phyloP scores from a whole-genome alignment of 208 protist genomes.

The Leishmania gerbilli region DNA sequence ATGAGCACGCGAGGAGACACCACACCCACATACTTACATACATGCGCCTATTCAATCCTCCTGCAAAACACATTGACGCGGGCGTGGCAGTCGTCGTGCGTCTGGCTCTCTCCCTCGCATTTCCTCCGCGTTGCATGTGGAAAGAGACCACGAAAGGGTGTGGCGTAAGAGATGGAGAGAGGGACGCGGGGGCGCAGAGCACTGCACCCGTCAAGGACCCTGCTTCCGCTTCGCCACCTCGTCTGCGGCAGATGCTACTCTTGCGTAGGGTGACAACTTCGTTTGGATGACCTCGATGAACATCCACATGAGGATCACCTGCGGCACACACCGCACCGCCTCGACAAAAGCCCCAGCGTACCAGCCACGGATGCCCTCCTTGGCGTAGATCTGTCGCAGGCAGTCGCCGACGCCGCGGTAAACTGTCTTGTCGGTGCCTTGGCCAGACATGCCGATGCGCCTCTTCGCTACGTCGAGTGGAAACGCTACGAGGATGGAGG shows the following conservation, averaged over 20 bases:
- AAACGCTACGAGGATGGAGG: constrained; percentile 75
- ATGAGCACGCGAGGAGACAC: background rate
- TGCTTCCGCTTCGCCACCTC: background rate
- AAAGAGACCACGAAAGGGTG: background rate
- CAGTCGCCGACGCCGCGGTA: constrained; percentile 78
- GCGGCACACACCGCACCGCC: constrained; percentile 82
- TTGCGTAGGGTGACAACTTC: constrained; percentile 34
- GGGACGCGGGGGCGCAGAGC: too few relatives aligned
- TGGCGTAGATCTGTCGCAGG: constrained; percentile 55
- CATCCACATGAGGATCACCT: constrained; percentile 92
- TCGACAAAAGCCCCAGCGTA: constrained; percentile 78
- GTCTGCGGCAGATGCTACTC: background rate
- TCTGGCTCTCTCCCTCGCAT: background rate
- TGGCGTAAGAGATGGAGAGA: too few relatives aligned
- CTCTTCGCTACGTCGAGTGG: constrained; percentile 90
- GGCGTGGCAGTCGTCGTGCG: background rate
- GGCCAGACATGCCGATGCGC: constrained; percentile 86
- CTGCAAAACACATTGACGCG: background rate
- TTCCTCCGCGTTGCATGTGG: background rate
- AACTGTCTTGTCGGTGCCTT: constrained; percentile 54
- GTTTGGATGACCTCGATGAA: constrained; percentile 84
- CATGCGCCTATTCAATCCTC: background rate
- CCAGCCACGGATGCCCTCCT: constrained; percentile 76
- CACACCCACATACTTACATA: background rate
- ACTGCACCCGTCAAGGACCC: background rate